Base-by-base conservation (phyloP, 1,284 basidiomycete genomes). In the Neolentinus lepideus region DNA sequence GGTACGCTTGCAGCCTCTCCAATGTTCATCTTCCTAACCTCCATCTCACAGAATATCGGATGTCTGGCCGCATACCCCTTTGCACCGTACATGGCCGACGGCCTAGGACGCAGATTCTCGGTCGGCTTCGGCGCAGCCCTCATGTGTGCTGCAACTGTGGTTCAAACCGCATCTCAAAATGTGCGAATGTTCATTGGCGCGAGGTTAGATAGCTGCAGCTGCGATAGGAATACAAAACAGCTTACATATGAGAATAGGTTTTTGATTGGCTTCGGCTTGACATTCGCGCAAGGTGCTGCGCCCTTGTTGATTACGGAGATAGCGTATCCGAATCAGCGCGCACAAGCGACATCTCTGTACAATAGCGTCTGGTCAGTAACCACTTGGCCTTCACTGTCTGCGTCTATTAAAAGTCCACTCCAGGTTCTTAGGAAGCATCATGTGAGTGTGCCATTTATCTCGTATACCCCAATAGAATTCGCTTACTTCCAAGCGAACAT, bases 141-240 rank as follows among this genome's bases (percentile, higher is more conserved):
- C 61, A 88, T 88, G 80, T 78, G 77, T 58, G 69, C 80, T 53
- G 84, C 78, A 35, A 85, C 83, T n/a, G 80, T 79, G 24, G 54
- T 89, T 24, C 88, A 90, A 62, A 84, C 84, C 3, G 82, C 84
- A n/a, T 75, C 86, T 29, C 78, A 85, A 58, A 87, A 82, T 48
- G 79, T 90, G 19, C 82, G 81, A 58, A 90, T 91, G 88, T 92
- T 92, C 71, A 90, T 92, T 60, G 85, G 83, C 58, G 83, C 87
- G 65, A 80, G 86, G 79, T 80, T 59, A 46, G 69, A 19, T 19
- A 8, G 19, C 6, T 35, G n/a, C 25, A 22, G 4, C 8, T 47
- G 29, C 55, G 4, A 12, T 25, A 9, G 36, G 22, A 14, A 31
- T 22, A 9, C 14, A 22, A 21, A 1, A 19, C 24, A 10, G 22